A percentile compares a stretch with the other conserved stretches of the same genome.
Conservation (phyloP, 2,329 filamentous ascomycete species). For the Aspergillus sp. region DNA sequence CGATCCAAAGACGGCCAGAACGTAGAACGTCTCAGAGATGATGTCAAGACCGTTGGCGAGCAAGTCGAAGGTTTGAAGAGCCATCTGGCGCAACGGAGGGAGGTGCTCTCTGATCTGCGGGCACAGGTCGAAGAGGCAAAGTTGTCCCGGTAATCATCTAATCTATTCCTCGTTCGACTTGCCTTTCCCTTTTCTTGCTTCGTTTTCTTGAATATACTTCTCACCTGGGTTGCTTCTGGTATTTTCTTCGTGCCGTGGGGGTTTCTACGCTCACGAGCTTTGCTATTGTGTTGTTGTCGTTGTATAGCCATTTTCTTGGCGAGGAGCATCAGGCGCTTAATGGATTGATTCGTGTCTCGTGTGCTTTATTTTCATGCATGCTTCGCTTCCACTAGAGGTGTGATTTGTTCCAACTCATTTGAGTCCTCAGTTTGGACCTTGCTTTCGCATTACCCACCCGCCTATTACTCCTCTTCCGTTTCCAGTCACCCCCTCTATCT, state of each 20-base stretch:
- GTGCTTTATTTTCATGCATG: conserved; percentile 6
- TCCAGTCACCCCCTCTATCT: conserved; percentile 11
- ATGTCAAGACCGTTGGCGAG: conserved; percentile 86
- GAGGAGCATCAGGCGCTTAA: conserved; percentile 38
- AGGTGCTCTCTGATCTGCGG: conserved; percentile 72
- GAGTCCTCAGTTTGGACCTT: not conserved
- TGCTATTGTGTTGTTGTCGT: conserved; percentile 23
- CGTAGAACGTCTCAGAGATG: conserved; percentile 76
- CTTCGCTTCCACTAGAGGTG: not conserved
- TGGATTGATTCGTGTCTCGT: conserved; percentile 23
- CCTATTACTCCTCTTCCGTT: not conserved
- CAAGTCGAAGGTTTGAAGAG: conserved; percentile 88
- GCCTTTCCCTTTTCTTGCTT: conserved; percentile 2
- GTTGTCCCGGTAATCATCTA: conserved; percentile 45
- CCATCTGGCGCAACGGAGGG: conserved; percentile 76
- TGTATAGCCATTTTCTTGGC: conserved; percentile 37
- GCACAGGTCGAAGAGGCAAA: conserved; percentile 87
- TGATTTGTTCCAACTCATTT: not conserved
- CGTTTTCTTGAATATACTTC: conserved; percentile 15
- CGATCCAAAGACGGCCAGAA: conserved; percentile 65
- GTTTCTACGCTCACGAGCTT: conserved; percentile 12
- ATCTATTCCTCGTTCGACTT: conserved; percentile 2
- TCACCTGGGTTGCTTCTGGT: conserved; percentile 6
- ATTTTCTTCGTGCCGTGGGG: conserved; percentile 11
- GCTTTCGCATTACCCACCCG: conserved; percentile 8